Evolutionary conservation across 495 filamentous ascomycete genomes (phyloP), one percentile per base, ranked within the genome.

Genomic region (Daldinia caldariorum): DNA sequence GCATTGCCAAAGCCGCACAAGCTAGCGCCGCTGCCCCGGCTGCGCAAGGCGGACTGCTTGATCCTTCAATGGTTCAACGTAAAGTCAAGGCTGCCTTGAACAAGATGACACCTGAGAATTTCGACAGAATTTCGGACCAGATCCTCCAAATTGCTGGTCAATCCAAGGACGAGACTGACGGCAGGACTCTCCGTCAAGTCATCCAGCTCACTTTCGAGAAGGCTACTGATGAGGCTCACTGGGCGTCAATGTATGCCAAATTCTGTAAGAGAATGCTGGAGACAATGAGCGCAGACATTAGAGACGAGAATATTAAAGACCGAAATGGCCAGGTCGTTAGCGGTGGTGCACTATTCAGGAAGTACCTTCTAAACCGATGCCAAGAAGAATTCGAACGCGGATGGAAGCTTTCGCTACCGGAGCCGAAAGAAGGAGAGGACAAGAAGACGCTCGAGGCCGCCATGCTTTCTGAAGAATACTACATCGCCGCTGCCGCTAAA

Each of bases 41-140:
- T 13, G 26, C 49, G 32, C 22, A n/a, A 32, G 63, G 79, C 9
- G 85, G 83, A 47, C 86, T 91, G 71, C 83, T 99, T 83, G 84
- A 94, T 64, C 96, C 95, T 16, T 93, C 94, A 66, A 89, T 95
- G 81, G 95, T 99, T 70, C 95, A 99, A 81, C 89, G 95, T 69
- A 99, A 98, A 88, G 96, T 98, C 76, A 99, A 99, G 88, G 92
- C 93, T 60, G 91, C 91, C 53, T 83, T 99, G 72, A 98, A 99
- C 87, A 98, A 98, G 90, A 98, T 99, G 96, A 97, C 95, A 0
- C 95, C 95, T 0, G 95, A 98, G 82, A 98, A 97, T 74, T 99
- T 99, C 77, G 94, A 97, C 72, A 93, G 90, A 84, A 97, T 99
- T 64, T 85, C 95, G 18, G 90, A 92, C 56, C 94, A 98, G 79